phyloP scores from a whole-genome alignment of 2,329 filamentous ascomycete genomes.

The Endoconidiophora laricicola region DNA sequence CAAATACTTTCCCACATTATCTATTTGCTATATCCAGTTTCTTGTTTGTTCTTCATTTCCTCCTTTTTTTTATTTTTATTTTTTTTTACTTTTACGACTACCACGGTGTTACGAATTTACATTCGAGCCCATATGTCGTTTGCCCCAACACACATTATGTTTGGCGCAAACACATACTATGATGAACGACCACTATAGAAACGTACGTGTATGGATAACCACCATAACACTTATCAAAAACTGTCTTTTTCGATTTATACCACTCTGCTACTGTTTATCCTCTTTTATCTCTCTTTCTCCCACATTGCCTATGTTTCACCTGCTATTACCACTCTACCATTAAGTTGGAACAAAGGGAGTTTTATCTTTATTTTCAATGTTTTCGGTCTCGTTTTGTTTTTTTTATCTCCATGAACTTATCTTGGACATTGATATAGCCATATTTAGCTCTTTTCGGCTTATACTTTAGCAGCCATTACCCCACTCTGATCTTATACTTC shows the following conservation, averaged over 20 bases:
- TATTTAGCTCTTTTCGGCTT: background rate
- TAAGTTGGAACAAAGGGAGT: background rate
- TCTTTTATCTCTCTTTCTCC: background rate
- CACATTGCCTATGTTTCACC: background rate
- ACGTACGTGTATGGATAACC: no score
- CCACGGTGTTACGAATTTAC: background rate
- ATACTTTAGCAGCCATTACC: background rate
- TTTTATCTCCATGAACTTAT: background rate
- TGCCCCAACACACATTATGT: no score
- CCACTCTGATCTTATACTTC: background rate
- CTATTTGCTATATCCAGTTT: no score
- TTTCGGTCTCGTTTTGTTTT: background rate
- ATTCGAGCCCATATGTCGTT: background rate
- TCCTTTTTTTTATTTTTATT: background rate
- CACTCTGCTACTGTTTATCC: background rate
- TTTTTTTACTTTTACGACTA: background rate
- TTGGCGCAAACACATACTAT: no score
- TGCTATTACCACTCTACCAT: background rate
- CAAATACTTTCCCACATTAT: no score
- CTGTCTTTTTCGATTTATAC: background rate
- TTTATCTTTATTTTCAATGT: background rate
- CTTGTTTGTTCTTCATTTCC: background rate
- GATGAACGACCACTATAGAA: no score
- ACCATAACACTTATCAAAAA: no score
- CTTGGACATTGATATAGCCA: background rate